Percentiles rank a stretch among this genome's conserved stretches.
Conservation (phyloP, 2,329 filamentous ascomycete genomes). For the Diaporthe sp. region DNA sequence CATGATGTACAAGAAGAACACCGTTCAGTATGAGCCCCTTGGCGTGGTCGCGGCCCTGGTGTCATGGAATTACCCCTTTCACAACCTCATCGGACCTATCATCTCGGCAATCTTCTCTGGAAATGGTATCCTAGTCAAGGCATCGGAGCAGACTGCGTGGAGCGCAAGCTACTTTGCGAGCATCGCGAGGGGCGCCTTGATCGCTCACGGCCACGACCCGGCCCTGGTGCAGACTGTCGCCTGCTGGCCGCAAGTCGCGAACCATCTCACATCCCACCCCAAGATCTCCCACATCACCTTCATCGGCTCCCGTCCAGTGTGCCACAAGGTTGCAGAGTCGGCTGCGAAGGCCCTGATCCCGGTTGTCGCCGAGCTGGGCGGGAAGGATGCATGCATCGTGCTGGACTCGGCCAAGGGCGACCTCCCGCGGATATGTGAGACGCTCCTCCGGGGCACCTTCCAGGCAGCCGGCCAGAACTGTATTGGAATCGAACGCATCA, state of each 20-base stretch:
- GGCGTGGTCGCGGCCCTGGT: conserved; percentile 94
- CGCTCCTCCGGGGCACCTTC: conserved; percentile 92
- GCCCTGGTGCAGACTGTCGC: conserved; percentile 86
- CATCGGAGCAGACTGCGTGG: conserved; percentile 96
- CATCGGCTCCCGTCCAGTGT: conserved; percentile 90
- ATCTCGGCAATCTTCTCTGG: conserved; percentile 60
- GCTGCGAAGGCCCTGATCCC: conserved; percentile 90
- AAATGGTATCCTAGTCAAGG: conserved; percentile 93
- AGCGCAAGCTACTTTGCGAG: conserved; percentile 85
- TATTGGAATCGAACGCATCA: conserved; percentile 94
- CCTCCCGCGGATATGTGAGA: conserved; percentile 81
- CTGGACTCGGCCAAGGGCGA: conserved; percentile 81
- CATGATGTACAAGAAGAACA: conserved; percentile 96
- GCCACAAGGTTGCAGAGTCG: conserved; percentile 87
- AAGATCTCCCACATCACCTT: conserved; percentile 92
- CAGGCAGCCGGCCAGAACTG: conserved; percentile 98
- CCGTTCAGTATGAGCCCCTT: conserved; percentile 90
- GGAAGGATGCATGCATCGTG: conserved; percentile 93
- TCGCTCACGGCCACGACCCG: conserved; percentile 85
- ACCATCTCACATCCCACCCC: conserved; percentile 86
- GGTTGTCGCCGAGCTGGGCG: conserved; percentile 90
- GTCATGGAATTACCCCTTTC: conserved; percentile 97
- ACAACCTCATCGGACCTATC: conserved; percentile 70
- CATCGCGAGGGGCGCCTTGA: conserved; percentile 83
- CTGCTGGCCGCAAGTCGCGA: conserved; percentile 89